Percentiles rank a stretch among this genome's conserved stretches.
phyloP scores from a whole-genome alignment of 2,329 filamentous ascomycete species.

The Elsinoe necatrix region DNA sequence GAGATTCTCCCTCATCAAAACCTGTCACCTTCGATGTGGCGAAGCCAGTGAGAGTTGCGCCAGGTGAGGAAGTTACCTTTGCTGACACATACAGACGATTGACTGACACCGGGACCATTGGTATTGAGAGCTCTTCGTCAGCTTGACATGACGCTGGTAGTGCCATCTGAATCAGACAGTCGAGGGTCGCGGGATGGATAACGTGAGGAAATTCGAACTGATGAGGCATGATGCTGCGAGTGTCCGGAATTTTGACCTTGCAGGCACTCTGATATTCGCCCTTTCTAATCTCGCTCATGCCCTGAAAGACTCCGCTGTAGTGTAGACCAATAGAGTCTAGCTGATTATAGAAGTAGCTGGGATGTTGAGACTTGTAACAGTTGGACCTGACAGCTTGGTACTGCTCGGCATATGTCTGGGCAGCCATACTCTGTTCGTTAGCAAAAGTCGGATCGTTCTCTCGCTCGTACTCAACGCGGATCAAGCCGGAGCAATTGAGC shows the following conservation, averaged over 20 bases:
- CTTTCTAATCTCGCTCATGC: background rate
- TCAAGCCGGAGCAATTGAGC: background rate
- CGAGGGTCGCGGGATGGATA: constrained; percentile 13
- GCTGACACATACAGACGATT: background rate
- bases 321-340: background rate
- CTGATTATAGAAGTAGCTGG: background rate
- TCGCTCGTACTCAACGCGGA: background rate
- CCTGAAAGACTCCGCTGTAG: background rate
- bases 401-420: background rate
- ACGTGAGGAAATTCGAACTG: constrained; percentile 2
- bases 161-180: background rate
- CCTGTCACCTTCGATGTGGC: background rate
- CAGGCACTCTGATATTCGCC: background rate
- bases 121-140: background rate
- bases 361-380: background rate
- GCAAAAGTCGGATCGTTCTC: background rate
- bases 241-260: background rate
- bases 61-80: background rate
- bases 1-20: background rate
- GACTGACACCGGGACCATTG: background rate
- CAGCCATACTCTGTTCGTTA: background rate
- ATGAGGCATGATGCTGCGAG: background rate
- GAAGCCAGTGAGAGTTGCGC: background rate
- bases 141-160: background rate
- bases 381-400: background rate